Base-by-base conservation (phyloP, 768 basidiomycete species). In the Lentinula edodes region DNA sequence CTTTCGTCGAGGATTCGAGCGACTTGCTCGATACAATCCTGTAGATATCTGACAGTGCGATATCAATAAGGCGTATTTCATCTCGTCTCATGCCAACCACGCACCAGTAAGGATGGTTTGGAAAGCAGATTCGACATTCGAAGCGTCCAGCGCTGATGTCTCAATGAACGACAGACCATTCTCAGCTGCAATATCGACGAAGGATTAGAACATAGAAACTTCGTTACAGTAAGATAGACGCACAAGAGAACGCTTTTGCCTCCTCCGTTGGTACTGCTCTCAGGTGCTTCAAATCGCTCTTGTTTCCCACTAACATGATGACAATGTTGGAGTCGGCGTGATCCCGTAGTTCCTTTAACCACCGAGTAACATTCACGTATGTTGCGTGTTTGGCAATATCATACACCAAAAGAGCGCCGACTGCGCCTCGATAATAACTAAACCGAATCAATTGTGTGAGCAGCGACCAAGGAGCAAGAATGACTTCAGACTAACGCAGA, bases 61-160 rank as follows among this genome's bases (percentile, higher is more conserved):
- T 36, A 42, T 62, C 23, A 56, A 46, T 63, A 56, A 66, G 51
- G 28, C 52, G 43, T 32, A 43, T 46, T 8, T 18, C 23, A 34
- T 20, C 3, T 39, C n/a, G 34, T 36, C 10, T 36, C 38, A 48
- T 13, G 8, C 1, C 52, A 57, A 15, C 6, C 38, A 77, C 85
- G 56, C 53, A 93, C 95, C 95, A 50, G 90, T 88, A 64, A 99
- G 82, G 71, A 98, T 98, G 61, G 87, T 94, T 74, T 98, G 95
- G 88, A 99, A 99, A 55, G 96, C 97, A 61, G 84, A 78, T 77
- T 98, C 96, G 76, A 99, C 95, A 78, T 98, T 97, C 55, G 94
- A 95, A 68, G 96, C 93, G 86, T 99, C 97, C 84, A 98, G 88
- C 78, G 96, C 96, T 70, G 96, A 99, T 63, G 96, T 99, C 82